Evolutionary conservation across 2,329 filamentous ascomycete species (phyloP).

Genomic region (Ophioceras dolichostomum): DNA sequence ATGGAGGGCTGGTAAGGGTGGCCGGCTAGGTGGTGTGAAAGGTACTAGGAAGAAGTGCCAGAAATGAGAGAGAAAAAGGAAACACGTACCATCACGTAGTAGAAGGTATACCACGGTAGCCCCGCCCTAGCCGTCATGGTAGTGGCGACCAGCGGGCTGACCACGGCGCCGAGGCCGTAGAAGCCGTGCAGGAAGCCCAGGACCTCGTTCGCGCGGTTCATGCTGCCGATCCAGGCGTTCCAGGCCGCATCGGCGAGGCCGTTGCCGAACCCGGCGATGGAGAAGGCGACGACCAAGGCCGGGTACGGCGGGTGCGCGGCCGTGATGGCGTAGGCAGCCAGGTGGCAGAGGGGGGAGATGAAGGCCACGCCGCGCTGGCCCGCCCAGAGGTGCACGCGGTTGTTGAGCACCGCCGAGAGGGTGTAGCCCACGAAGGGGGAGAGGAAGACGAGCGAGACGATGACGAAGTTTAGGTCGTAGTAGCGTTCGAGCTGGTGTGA

Average conservation of each 20-base stretch:
- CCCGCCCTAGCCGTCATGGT: slow-evolving; percentile 53
- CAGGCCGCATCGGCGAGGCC: slow-evolving; percentile 51
- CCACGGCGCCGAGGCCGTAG: slow-evolving; percentile 60
- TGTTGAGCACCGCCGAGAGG: slow-evolving; percentile 50
- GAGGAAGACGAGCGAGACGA: slow-evolving; percentile 56
- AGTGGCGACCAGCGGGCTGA: slow-evolving; percentile 60
- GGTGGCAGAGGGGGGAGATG: slow-evolving; percentile 47
- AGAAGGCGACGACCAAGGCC: slow-evolving; percentile 50
- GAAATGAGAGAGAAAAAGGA: too few species aligned
- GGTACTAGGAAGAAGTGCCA: too few species aligned
- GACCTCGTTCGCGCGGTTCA: slow-evolving; percentile 61
- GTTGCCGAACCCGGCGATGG: slow-evolving; percentile 59
- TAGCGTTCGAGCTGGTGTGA: slow-evolving; percentile 41
- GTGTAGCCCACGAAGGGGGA: slow-evolving; percentile 55
- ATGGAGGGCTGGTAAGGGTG: too few species aligned
- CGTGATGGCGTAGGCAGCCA: slow-evolving; percentile 53
- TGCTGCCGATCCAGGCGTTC: slow-evolving; percentile 54
- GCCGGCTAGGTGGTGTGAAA: too few species aligned
- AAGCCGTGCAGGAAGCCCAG: slow-evolving; percentile 61
- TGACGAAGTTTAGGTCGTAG: slow-evolving; percentile 47
- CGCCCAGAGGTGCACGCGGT: slow-evolving; percentile 46
- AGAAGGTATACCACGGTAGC: slow-evolving; percentile 60
- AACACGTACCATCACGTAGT: slow-evolving; percentile 71
- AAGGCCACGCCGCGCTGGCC: slow-evolving; percentile 64
- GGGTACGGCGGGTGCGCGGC: slow-evolving; percentile 58